A percentile compares a stretch with the other conserved stretches of the same genome.
phyloP scores from a whole-genome alignment of 371 early-diverging fungal genomes.

The Mucor velutinosus region DNA sequence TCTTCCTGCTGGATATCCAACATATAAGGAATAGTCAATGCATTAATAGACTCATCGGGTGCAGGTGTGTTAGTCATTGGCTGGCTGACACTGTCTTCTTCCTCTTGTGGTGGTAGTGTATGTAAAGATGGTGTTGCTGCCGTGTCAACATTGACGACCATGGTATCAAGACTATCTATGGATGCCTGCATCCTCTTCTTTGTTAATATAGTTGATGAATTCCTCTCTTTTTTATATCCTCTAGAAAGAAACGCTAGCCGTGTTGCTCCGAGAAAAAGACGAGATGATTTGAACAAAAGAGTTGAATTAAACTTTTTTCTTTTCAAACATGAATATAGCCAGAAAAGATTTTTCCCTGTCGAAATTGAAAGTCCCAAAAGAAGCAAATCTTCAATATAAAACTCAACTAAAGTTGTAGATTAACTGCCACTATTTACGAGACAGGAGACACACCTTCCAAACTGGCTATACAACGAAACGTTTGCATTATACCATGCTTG shows the following conservation, averaged over 20 bases:
- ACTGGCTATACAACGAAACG: no score
- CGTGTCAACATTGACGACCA: background rate
- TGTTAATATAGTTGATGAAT: background rate
- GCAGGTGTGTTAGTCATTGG: background rate
- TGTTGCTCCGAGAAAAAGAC: background rate
- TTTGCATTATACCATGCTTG: no score
- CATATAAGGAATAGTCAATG: constrained; percentile 10
- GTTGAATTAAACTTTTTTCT: background rate
- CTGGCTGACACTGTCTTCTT: background rate
- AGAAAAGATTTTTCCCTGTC: constrained; percentile 1
- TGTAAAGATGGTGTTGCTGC: background rate
- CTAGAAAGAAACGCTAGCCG: background rate
- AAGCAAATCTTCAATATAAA: background rate
- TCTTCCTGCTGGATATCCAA: constrained; percentile 27
- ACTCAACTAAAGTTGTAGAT: no score
- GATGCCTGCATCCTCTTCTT: constrained; percentile 35
- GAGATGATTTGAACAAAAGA: no score
- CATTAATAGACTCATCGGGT: constrained; percentile 9
- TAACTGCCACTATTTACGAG: no score
- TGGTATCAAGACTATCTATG: constrained; percentile 11
- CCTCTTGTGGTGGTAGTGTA: background rate
- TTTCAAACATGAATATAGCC: background rate
- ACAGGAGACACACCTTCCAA: no score
- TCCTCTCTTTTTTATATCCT: background rate
- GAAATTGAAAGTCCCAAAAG: background rate